Evolutionary conservation across 192 early-diverging fungal genomes (phyloP).

Genomic region (Coemansia sp.): DNA sequence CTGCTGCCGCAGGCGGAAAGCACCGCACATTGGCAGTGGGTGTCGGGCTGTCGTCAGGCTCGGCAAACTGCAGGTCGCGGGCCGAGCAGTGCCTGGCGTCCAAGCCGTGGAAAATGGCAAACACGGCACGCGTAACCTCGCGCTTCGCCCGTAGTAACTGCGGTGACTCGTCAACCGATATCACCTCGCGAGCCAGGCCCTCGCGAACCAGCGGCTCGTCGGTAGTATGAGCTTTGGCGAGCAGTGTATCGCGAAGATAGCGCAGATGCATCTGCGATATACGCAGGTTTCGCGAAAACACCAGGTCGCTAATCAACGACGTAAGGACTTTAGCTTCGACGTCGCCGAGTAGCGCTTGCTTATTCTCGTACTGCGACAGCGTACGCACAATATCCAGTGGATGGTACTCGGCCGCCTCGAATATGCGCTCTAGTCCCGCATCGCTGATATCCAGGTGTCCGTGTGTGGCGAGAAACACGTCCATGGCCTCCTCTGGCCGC

Average conservation of each 20-base stretch:
- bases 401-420: conserved; percentile 14
- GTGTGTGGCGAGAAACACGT: conserved; percentile 8
- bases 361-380: conserved; percentile 9
- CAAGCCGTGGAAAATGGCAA: conserved; percentile 22
- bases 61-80: conserved; percentile 23
- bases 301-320: conserved; percentile 8
- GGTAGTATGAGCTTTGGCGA: background rate
- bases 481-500: conserved; percentile 10
- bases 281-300: conserved; percentile 5
- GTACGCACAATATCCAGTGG: conserved; percentile 15
- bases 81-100: conserved; percentile 8
- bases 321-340: background rate
- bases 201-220: background rate
- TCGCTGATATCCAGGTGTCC: conserved; percentile 7
- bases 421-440: conserved; percentile 1
- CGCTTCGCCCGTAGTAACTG: conserved; percentile 3
- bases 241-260: conserved; percentile 4
- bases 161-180: background rate
- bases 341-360: background rate
- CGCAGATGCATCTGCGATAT: conserved; percentile 25
- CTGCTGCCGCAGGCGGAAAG: conserved; percentile 13
- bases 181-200: background rate
- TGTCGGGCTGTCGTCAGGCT: background rate
- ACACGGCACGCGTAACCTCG: conserved; percentile 11
- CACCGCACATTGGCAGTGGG: background rate